These are phyloP conservation scores for Choiromyces venosus DNA, from an alignment of 495 filamentous ascomycete species.

Conservation along the genomic window DNA sequence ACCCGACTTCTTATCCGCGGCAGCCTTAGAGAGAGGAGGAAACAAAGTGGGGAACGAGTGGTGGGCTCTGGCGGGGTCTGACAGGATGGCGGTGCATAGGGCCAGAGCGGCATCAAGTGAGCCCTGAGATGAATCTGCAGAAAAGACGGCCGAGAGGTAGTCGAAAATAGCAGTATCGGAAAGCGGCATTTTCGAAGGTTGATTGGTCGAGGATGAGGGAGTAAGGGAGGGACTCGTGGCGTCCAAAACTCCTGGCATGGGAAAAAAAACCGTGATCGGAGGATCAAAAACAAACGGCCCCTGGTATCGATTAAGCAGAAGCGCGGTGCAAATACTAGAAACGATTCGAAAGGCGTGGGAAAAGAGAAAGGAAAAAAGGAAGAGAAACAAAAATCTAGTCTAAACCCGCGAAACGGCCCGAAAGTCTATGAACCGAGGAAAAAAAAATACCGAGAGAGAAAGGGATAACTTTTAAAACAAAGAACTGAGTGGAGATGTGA, in stretches of 20 bases:
- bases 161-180: conserved; percentile 56
- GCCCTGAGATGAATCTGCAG: conserved; percentile 70
- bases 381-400: not conserved
- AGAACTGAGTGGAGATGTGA: conserved; percentile 32
- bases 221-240: conserved; percentile 24
- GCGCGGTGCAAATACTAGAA: not conserved
- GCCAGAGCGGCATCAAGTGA: conserved; percentile 83
- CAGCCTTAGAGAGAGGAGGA: conserved; percentile 70
- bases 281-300: not conserved
- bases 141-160: conserved; percentile 70
- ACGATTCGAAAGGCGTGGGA: not conserved
- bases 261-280: not conserved
- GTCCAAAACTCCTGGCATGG: conserved; percentile 36
- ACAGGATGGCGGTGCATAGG: conserved; percentile 53
- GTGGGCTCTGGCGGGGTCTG: conserved; percentile 50
- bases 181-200: not conserved
- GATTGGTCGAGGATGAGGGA: not conserved
- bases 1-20: conserved; percentile 89
- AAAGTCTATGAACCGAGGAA: not conserved
- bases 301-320: not conserved
- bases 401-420: not conserved
- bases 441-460: not conserved
- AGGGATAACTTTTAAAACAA: conserved; percentile 9
- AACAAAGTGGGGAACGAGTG: conserved; percentile 59
- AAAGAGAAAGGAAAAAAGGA: not conserved